These are phyloP conservation scores for Exophiala phaeomuriformis DNA, from an alignment of 2,329 filamentous ascomycete species.

Conservation along the genomic window DNA sequence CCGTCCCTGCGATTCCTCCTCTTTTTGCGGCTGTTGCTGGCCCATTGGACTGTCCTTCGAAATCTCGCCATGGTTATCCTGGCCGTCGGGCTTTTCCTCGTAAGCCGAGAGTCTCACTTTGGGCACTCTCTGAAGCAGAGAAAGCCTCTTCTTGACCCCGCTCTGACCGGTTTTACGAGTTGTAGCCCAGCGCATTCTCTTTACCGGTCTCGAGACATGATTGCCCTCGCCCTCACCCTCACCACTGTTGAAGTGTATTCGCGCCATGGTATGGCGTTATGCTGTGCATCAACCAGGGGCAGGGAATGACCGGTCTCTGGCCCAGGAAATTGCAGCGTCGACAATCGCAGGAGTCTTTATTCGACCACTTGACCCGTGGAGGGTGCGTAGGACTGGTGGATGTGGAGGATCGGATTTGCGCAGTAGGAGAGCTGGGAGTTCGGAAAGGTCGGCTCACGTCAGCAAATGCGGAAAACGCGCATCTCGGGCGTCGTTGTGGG, in stretches of 20 bases:
- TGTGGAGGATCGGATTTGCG: background rate
- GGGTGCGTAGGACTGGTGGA: background rate
- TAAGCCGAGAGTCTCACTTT: conserved; percentile 56
- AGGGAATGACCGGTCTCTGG: background rate
- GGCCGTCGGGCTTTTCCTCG: conserved; percentile 36
- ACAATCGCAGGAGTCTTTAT: background rate
- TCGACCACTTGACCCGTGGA: background rate
- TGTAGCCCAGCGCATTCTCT: conserved; percentile 93
- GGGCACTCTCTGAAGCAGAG: conserved; percentile 69
- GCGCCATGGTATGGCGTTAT: conserved; percentile 16
- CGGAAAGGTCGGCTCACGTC: conserved; percentile 26
- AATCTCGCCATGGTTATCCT: conserved; percentile 31
- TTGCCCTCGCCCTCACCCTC: conserved; percentile 30
- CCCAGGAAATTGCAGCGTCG: background rate
- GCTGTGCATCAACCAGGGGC: background rate
- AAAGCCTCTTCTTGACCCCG: conserved; percentile 70
- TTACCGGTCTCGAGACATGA: conserved; percentile 55
- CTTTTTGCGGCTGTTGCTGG: conserved; percentile 27
- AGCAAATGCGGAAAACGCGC: conserved; percentile 17
- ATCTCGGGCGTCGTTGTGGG: conserved; percentile 11
- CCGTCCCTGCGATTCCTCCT: conserved; percentile 41
- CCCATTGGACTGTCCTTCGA: conserved; percentile 22
- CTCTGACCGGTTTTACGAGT: conserved; percentile 71
- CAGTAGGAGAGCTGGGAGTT: conserved; percentile 4
- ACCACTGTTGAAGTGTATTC: conserved; percentile 20